Conservation (phyloP, 768 basidiomycete species). For the Mycena rosella region DNA sequence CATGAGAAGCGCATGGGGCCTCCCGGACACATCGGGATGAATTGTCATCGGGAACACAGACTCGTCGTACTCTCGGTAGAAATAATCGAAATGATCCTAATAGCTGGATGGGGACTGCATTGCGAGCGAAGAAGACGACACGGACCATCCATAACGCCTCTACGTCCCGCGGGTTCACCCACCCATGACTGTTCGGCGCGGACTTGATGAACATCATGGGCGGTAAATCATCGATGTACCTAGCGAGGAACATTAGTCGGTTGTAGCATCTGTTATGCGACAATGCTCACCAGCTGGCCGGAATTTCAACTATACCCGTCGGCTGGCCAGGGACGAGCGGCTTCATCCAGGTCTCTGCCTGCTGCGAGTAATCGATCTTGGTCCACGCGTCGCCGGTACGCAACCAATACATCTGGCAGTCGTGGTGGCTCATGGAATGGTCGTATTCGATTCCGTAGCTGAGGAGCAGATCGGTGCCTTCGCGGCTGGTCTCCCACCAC, state of each 20-base stretch:
- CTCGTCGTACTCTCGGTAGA: conserved; percentile 66
- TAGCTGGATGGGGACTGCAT: too few species aligned
- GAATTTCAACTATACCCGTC: conserved; percentile 71
- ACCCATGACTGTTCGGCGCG: conserved; percentile 75
- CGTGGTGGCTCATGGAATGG: conserved; percentile 49
- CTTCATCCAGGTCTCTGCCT: conserved; percentile 81
- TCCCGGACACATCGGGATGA: conserved; percentile 77
- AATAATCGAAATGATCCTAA: conserved; percentile 27
- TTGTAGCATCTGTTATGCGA: too few species aligned
- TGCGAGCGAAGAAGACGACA: background rate
- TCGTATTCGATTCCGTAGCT: conserved; percentile 84
- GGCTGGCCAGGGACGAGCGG: conserved; percentile 73
- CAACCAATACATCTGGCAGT: conserved; percentile 76
- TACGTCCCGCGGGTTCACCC: conserved; percentile 76
- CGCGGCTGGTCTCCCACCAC: conserved; percentile 85
- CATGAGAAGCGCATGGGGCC: conserved; percentile 81
- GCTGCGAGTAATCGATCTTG: conserved; percentile 73
- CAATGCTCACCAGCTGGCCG: conserved; percentile 85
- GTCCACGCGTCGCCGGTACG: conserved; percentile 79
- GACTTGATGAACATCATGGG: conserved; percentile 85
- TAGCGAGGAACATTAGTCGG: too few species aligned
- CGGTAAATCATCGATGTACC: conserved; percentile 81
- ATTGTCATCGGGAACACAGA: conserved; percentile 85
- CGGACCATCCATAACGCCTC: conserved; percentile 82
- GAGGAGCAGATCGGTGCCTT: conserved; percentile 72